Percentiles rank a stretch among this genome's conserved stretches.
Conservation (phyloP, 179 eudicot genomes). For the Heliamphora pulchella region DNA sequence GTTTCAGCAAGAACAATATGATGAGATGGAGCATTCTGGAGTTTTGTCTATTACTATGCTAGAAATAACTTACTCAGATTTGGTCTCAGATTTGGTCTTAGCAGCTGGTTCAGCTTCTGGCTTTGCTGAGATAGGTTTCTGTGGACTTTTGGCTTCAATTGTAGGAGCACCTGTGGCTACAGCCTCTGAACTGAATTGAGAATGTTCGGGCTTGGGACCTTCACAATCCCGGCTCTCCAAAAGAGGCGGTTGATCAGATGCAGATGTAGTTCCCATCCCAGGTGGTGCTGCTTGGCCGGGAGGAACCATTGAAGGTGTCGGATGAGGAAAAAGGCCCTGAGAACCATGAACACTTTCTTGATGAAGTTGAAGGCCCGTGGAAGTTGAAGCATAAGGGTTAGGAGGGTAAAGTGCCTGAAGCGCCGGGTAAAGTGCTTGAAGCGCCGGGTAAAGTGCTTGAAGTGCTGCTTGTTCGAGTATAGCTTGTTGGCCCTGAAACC, state of each 20-base stretch:
- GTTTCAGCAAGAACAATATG: neutral
- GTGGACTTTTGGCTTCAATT: neutral
- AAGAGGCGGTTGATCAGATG: neutral
- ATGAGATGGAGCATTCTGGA: neutral
- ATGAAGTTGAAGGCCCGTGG: conserved; percentile 19
- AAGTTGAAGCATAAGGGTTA: conserved; percentile 23
- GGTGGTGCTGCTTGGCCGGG: conserved; percentile 10
- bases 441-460: conserved; percentile 37
- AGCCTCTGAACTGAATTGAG: conserved; percentile 8
- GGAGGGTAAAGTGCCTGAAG: conserved; percentile 27
- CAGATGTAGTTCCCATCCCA: neutral
- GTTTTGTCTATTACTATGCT: no score
- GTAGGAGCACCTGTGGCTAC: neutral
- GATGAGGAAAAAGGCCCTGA: conserved; percentile 16
- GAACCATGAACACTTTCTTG: conserved; percentile 19
- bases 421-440: conserved; percentile 30
- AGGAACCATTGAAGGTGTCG: conserved; percentile 5
- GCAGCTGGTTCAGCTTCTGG: neutral
- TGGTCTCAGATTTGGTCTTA: neutral
- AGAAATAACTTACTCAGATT: no score
- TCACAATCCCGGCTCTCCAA: neutral
- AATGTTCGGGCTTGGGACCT: conserved; percentile 3
- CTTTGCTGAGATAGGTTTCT: neutral
- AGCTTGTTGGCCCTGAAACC: conserved; percentile 29
- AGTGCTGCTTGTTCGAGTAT: conserved; percentile 30